phyloP scores from a whole-genome alignment of 1,139 yeast genomes.

The Hansenula sp. region DNA sequence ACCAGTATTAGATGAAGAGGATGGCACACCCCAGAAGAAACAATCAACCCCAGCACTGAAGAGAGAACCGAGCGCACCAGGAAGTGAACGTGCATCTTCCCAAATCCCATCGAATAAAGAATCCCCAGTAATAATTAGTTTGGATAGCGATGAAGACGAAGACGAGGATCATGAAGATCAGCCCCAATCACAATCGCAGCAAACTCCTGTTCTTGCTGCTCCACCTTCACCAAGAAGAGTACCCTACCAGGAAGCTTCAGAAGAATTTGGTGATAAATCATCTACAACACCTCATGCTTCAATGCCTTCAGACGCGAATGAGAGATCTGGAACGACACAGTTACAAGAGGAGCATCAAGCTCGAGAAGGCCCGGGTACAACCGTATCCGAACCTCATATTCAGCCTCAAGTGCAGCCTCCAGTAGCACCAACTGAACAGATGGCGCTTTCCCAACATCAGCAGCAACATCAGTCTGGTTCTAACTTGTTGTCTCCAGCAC shows the following conservation, averaged over 20 bases:
- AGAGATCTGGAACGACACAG: too few species aligned
- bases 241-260: neutral
- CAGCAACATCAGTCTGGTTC: neutral
- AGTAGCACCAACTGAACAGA: neutral
- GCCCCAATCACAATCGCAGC: neutral
- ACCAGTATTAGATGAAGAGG: slow-evolving; percentile 30
- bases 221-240: neutral
- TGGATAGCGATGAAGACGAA: slow-evolving; percentile 30
- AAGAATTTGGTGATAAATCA: too few species aligned
- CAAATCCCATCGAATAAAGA: slow-evolving; percentile 1
- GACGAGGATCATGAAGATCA: too few species aligned
- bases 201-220: neutral
- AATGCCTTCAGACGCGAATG: neutral
- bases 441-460: neutral
- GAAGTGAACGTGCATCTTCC: slow-evolving; percentile 3
- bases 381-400: neutral
- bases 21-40: slow-evolving; percentile 7
- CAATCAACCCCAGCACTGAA: slow-evolving; percentile 1
- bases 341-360: too few species aligned
- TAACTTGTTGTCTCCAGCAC: too few species aligned
- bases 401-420: neutral
- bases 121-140: slow-evolving; percentile 25
- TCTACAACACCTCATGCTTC: neutral
- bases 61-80: slow-evolving; percentile 5
- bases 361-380: neutral